Base-by-base conservation (phyloP, 441 rosid genomes). In the Pelargonium exstipulatum region DNA sequence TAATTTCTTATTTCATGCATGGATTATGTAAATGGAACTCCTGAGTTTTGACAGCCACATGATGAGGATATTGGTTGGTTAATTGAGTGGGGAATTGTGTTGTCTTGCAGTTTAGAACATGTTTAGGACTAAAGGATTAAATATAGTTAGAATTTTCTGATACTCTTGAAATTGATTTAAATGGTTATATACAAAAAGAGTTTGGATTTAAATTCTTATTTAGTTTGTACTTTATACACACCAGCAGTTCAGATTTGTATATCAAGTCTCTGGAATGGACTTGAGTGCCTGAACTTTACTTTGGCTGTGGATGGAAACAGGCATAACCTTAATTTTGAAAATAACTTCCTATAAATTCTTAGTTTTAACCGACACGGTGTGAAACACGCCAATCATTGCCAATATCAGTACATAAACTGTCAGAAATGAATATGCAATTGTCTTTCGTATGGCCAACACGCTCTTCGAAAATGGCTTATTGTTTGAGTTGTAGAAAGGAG, bases 51-150 rank as follows among this genome's bases (percentile, higher is more conserved):
- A 76, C 69, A 60, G 73, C 82, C 80, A 69, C 68, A 43, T 8
- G 45, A 22, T 7, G 51, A 22, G 66, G 73, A 48, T 71, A 74
- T 68, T 67, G 45, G 63, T 57, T 65, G 65, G 67, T 68, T 67
- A 63, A 80, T 77, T 74, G 72, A 71, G 79, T 73, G 78, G 81
- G 67, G 57, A 67, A 78, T 63, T 63, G 40, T 77, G 76, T 67
- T 58, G 62, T 77, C 73, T 75, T 81, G 66, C 63, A 64, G 67
- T 57, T 72, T 68, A 68, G 79, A 62, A 62, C 32, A 73, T 62
- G 16, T 45, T 18, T 43, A 16, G 70, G 63, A 77, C 68, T 37
- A 49, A 29, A 65, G 64, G 61, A 22, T 66, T 61, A 67, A 58
- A 63, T 60, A 61, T 48, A 2, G 29, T 24, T 24, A 51, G 24